phyloP scores from a whole-genome alignment of 1,284 basidiomycete species.

The Agroathelia rolfsii region DNA sequence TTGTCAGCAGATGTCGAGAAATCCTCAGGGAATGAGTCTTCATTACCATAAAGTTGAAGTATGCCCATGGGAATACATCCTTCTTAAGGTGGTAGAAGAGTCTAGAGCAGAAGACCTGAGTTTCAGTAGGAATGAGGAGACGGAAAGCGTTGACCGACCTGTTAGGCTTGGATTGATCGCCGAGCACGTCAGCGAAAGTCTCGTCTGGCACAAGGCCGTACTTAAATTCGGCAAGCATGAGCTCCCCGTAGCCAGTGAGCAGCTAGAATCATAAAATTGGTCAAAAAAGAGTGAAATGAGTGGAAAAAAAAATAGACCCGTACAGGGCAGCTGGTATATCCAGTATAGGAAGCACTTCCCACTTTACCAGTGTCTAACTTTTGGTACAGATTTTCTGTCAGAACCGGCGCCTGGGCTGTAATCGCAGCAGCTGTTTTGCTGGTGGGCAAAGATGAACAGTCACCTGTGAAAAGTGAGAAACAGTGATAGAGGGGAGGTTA shows the following conservation, averaged over 20 bases:
- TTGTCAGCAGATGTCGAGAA: no score
- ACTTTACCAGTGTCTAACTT: constrained; percentile 66
- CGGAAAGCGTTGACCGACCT: constrained; percentile 28
- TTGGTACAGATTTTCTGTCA: constrained; percentile 81
- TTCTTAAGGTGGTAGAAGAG: constrained; percentile 90
- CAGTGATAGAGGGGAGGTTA: no score
- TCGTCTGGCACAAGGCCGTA: constrained; percentile 85
- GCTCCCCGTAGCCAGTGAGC: constrained; percentile 75
- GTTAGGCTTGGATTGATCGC: constrained; percentile 62
- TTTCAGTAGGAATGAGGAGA: constrained; percentile 6
- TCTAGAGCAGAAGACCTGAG: constrained; percentile 23
- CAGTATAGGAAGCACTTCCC: constrained; percentile 63
- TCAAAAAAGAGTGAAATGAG: constrained; percentile 11
- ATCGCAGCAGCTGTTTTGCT: constrained; percentile 96
- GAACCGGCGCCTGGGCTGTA: constrained; percentile 85
- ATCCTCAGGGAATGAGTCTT: no score
- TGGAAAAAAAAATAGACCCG: constrained; percentile 18
- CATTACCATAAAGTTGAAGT: neutral
- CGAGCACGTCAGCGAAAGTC: constrained; percentile 59
- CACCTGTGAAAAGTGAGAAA: no score
- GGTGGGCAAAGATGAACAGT: constrained; percentile 85
- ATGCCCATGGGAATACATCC: constrained; percentile 25
- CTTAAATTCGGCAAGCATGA: constrained; percentile 86
- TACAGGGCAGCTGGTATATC: constrained; percentile 80
- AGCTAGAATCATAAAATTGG: constrained; percentile 33